Base-by-base conservation (phyloP, 2,329 filamentous ascomycete genomes). In the Beauveria varroae region DNA sequence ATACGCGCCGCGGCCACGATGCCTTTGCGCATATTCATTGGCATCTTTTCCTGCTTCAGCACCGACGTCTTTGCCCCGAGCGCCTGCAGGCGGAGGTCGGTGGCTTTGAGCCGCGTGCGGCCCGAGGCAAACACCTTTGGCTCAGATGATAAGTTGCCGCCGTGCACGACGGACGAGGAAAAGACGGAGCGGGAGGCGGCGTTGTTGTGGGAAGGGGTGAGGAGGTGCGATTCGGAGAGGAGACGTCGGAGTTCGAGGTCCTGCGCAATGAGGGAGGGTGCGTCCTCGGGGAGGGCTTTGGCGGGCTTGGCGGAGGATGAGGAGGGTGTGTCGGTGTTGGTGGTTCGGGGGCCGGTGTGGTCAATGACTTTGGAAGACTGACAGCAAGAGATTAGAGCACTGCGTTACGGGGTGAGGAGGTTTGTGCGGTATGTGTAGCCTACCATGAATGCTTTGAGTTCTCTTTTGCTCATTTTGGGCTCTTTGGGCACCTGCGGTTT, bases 211-310 rank as follows among this genome's bases (percentile, higher is more conserved):
- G 83, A 78, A 16, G 73, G 69, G 14, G 69, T 64, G 62, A 98
- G 86, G 63, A 98, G 87, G 75, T 96, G 92, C 0, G 93, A 97
- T 79, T 99, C 95, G 67, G 88, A 83, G 62, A 99, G 85, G 46
- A 99, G 86, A 52, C 92, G 88, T 73, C 97, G 93, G 16, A 99
- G 86, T 44, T 91, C 93, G 59, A 96, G 86, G 73, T 98, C 95
- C 73, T 97, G 93, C 72, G 93, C 92, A 20, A 98, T 81, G 64
- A 96, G 89, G 12, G 82, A 82, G 65, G 80, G 80, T 57, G 82
- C 81, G 69, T 88, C 83, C 69, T 88, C 84, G 63, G 81, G 73
- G 57, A 75, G 65, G 72, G 74, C 41, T 67, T 68, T 60, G 68
- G 73, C 62, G 66, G 68, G 61, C 61, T 71, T 65, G 18, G 70